Evolutionary conservation across 2,329 filamentous ascomycete genomes (phyloP).

Genomic region (Dactylellina drechsleri): DNA sequence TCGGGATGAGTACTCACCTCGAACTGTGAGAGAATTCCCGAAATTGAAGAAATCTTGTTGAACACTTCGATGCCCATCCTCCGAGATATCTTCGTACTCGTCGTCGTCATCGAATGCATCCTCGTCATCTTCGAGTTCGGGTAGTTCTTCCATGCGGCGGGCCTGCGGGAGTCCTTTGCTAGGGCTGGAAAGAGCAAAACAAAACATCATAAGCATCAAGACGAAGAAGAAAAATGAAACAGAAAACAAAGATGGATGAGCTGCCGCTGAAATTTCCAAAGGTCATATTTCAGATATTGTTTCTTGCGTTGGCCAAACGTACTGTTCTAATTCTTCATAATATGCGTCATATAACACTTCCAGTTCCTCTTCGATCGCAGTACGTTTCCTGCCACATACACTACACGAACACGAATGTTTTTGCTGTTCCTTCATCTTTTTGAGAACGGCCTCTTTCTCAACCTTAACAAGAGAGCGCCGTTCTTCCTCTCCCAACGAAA

Average conservation of each 20-base stretch:
- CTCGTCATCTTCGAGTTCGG: slow-evolving; percentile 67
- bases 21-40: slow-evolving; percentile 95
- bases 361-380: slow-evolving; percentile 95
- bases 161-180: slow-evolving; percentile 78
- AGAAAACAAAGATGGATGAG: neutral
- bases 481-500: slow-evolving; percentile 91
- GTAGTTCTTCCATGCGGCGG: slow-evolving; percentile 67
- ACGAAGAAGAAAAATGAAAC: slow-evolving; percentile 35
- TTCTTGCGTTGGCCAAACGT: slow-evolving; percentile 81
- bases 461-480: slow-evolving; percentile 96
- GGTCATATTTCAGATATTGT: slow-evolving; percentile 57
- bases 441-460: slow-evolving; percentile 95
- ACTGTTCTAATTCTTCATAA: slow-evolving; percentile 97
- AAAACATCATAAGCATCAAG: slow-evolving; percentile 27
- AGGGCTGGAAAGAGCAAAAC: slow-evolving; percentile 67
- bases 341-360: slow-evolving; percentile 98
- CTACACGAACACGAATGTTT: slow-evolving; percentile 99
- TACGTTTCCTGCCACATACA: slow-evolving; percentile 94
- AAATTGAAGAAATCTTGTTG: slow-evolving; percentile 94
- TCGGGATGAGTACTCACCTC: slow-evolving; percentile 61
- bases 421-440: slow-evolving; percentile 99
- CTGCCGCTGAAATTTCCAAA: neutral
- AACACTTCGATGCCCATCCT: slow-evolving; percentile 72
- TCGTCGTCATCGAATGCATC: slow-evolving; percentile 74
- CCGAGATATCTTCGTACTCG: slow-evolving; percentile 70